Base-by-base conservation (phyloP, 140 eudicot species). In the Senecio squalidus region DNA sequence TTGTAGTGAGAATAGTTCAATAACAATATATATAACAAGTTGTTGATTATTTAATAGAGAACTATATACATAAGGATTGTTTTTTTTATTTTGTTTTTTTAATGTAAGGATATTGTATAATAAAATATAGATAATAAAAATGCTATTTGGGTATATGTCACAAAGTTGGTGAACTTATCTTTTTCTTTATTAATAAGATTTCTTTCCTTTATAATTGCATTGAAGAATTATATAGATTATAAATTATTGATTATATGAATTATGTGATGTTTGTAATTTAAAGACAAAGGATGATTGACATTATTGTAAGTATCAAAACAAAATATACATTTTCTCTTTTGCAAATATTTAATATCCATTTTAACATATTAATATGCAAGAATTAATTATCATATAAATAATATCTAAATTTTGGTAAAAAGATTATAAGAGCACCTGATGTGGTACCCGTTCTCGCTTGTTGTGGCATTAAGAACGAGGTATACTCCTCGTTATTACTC, bases 21-120 rank as follows among this genome's bases (percentile, higher is more conserved):
- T 63, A 78, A 26, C 14, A 40, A 64, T 54, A 78, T 80, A 84
- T 74, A 84, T 72, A 82, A 53, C 82, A 49, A 82, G 68, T 78
- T 36, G 73, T 50, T 72, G 58, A 62, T 67, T 72, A 46, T 58
- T 69, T 22, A 61, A 60, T 46, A n/a, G n/a, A n/a, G n/a, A n/a
- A n/a, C n/a, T n/a, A n/a, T n/a, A n/a, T n/a, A n/a, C n/a, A n/a
- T n/a, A n/a, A n/a, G n/a, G 15, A 3, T 5, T 22, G 15, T 14
- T 28, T 27, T n/a, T 20, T 49, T 33, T 25, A 5, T 60, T 49
- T 41, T 57, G 40, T 1, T 5, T 6, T 56, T 45, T 31, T 22
- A 9, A 50, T 51, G 9, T 40, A 60, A 26, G 33, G 55, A 67
- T 44, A 31, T 49, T 9, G 15, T 28, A 54, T 58, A 55, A 8